These are phyloP conservation scores for Teunomyces lycoperdinae DNA, from an alignment of 805 yeast species.

Conservation along the genomic window DNA sequence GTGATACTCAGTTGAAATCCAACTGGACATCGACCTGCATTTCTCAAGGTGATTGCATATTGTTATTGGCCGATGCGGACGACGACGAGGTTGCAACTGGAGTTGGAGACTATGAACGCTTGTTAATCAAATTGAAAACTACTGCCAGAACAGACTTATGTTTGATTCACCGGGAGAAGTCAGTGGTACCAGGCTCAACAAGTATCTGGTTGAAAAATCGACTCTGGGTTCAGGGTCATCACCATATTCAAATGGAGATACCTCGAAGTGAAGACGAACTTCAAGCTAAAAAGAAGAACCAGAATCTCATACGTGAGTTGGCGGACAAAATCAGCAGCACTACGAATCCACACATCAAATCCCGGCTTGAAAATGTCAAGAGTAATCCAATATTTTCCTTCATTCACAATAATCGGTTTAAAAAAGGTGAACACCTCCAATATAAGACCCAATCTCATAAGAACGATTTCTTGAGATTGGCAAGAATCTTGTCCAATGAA, in stretches of 20 bases:
- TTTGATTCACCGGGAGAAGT: slow-evolving; percentile 76
- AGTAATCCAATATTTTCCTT: slow-evolving; percentile 27
- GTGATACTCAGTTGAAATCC: slow-evolving; percentile 79
- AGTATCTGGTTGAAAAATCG: slow-evolving; percentile 80
- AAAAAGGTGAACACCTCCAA: slow-evolving; percentile 16
- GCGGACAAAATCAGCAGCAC: slow-evolving; percentile 33
- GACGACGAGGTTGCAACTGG: slow-evolving; percentile 54
- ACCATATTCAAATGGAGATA: slow-evolving; percentile 75
- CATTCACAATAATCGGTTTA: slow-evolving; percentile 21
- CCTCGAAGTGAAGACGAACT: slow-evolving; percentile 16
- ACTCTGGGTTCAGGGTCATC: slow-evolving; percentile 90
- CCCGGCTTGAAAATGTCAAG: slow-evolving; percentile 31
- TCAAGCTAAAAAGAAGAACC: slow-evolving; percentile 16
- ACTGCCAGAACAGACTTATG: slow-evolving; percentile 87
- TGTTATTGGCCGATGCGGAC: slow-evolving; percentile 81
- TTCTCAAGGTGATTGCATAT: slow-evolving; percentile 92
- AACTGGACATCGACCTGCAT: slow-evolving; percentile 92
- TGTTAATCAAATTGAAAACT: slow-evolving; percentile 70
- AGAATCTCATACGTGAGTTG: slow-evolving; percentile 29
- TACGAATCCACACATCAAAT: slow-evolving; percentile 33
- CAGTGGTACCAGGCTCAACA: slow-evolving; percentile 82
- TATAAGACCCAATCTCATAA: slow-evolving; percentile 55
- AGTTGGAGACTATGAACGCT: slow-evolving; percentile 81
- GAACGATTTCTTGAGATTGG: slow-evolving; percentile 85
- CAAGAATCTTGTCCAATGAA: slow-evolving; percentile 85